A percentile compares a stretch with the other conserved stretches of the same genome.
These are phyloP conservation scores for Boletus vinaceobasis DNA, from an alignment of 768 basidiomycete species.

Conservation along the genomic window DNA sequence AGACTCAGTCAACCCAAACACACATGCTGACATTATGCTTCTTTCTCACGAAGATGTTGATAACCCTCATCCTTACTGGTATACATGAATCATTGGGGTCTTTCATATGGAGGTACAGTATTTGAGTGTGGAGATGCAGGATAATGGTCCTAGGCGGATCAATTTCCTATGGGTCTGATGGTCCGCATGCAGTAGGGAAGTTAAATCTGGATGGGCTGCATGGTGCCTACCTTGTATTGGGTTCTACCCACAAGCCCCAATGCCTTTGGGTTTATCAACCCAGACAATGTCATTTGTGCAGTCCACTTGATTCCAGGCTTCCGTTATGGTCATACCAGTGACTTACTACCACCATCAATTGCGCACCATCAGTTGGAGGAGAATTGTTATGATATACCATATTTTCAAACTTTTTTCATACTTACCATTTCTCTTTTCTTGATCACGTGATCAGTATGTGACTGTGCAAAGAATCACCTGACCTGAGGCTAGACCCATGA, in stretches of 20 bases:
- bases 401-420: too few species aligned
- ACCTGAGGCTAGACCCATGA: too few species aligned
- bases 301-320: background rate
- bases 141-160: background rate
- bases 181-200: background rate
- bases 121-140: background rate
- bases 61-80: too few species aligned
- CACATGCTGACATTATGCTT: too few species aligned
- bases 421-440: too few species aligned
- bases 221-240: background rate
- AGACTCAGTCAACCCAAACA: background rate
- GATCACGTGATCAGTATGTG: too few species aligned
- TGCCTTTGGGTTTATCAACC: background rate
- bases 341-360: constrained; percentile 1
- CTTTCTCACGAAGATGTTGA: constrained; percentile 6
- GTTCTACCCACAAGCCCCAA: background rate
- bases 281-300: background rate
- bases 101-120: background rate
- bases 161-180: constrained; percentile 3
- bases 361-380: background rate
- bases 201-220: background rate
- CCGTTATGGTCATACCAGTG: background rate
- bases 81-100: too few species aligned
- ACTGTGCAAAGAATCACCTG: too few species aligned
- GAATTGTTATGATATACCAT: too few species aligned